Evolutionary conservation across 2,329 filamentous ascomycete species (phyloP).

Genomic region (Stagonosporopsis chrysanthemi): DNA sequence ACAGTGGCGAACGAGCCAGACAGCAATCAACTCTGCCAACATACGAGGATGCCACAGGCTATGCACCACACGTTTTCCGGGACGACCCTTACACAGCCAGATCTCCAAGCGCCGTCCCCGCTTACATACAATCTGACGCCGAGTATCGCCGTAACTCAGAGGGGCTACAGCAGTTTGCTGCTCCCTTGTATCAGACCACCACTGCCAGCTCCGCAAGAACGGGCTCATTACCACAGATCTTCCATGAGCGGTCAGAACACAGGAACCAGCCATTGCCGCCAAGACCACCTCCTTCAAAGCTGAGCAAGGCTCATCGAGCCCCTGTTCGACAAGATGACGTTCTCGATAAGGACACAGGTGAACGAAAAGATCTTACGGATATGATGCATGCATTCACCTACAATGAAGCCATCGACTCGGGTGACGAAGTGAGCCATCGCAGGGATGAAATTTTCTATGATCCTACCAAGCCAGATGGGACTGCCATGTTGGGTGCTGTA

Average conservation of each 20-base stretch:
- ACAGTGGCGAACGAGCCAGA: slow-evolving; percentile 23
- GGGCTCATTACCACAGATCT: slow-evolving; percentile 26
- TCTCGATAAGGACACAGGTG: slow-evolving; percentile 43
- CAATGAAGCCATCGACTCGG: slow-evolving; percentile 31
- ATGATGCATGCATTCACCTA: slow-evolving; percentile 46
- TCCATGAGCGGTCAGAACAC: slow-evolving; percentile 10
- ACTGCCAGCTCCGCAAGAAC: slow-evolving; percentile 22
- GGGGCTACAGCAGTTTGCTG: slow-evolving; percentile 32
- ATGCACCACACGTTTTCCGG: slow-evolving; percentile 20
- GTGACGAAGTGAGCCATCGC: slow-evolving; percentile 28
- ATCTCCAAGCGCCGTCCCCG: slow-evolving; percentile 1
- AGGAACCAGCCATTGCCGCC: slow-evolving; percentile 4
- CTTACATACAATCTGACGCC: slow-evolving; percentile 13
- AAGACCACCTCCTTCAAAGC: slow-evolving; percentile 26
- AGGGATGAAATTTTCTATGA: slow-evolving; percentile 30
- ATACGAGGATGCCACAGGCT: slow-evolving; percentile 21
- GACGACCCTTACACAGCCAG: slow-evolving; percentile 30
- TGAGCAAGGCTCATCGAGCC: slow-evolving; percentile 34
- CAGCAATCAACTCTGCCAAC: slow-evolving; percentile 17
- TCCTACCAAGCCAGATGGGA: slow-evolving; percentile 33
- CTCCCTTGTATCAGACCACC: slow-evolving; percentile 28
- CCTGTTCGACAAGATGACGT: slow-evolving; percentile 29
- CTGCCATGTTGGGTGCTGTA: slow-evolving; percentile 27
- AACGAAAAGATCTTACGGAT: slow-evolving; percentile 42
- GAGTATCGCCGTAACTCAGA: slow-evolving; percentile 39